Evolutionary conservation across 805 yeast genomes (phyloP).

Genomic region (Saturnispora besseyi): DNA sequence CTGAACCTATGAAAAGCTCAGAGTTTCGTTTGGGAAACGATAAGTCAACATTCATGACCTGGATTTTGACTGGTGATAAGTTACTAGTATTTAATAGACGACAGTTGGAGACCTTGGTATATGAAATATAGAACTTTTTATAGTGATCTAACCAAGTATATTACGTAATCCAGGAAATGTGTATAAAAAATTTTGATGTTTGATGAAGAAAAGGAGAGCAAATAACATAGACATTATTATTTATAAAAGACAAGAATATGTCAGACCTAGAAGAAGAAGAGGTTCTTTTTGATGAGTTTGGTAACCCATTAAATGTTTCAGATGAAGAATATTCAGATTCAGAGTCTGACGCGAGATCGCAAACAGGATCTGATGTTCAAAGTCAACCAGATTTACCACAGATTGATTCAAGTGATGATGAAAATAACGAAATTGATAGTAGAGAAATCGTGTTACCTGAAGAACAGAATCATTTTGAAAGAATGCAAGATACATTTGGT

Average conservation of each 20-base stretch:
- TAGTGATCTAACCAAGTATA: neutral
- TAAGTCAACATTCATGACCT: neutral
- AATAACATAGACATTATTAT: no score
- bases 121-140: neutral
- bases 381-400: neutral
- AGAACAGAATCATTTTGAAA: conserved; percentile 36
- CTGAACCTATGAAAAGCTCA: neutral
- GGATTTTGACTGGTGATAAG: neutral
- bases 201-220: neutral
- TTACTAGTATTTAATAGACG: neutral
- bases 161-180: neutral
- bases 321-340: conserved; percentile 32
- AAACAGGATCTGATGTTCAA: neutral
- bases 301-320: conserved; percentile 52
- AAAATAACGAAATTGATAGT: conserved; percentile 10
- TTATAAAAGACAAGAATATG: neutral
- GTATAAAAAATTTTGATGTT: neutral
- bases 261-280: conserved; percentile 20
- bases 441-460: conserved; percentile 33
- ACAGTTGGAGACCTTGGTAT: neutral
- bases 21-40: neutral
- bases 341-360: conserved; percentile 16
- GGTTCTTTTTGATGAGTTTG: conserved; percentile 78
- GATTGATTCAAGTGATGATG: conserved; percentile 10
- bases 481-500: conserved; percentile 42